A percentile compares a stretch with the other conserved stretches of the same genome.
phyloP scores from a whole-genome alignment of 192 early-diverging fungal species.

The Powellomyces hirtus region DNA sequence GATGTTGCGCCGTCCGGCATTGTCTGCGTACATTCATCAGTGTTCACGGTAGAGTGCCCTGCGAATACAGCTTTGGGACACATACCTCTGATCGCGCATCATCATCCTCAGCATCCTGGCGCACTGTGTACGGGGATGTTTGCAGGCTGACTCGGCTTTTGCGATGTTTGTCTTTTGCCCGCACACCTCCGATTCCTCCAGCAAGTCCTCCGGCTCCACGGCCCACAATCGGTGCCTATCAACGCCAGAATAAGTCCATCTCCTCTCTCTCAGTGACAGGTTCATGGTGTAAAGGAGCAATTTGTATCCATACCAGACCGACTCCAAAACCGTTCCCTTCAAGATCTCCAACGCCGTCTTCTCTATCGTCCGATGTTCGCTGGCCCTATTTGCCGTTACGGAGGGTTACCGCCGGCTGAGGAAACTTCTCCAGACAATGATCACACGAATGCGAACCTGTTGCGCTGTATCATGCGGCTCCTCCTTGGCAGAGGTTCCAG shows the following conservation, averaged over 20 bases:
- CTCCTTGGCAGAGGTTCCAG: slow-evolving; percentile 1
- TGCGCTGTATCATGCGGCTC: slow-evolving; percentile 7
- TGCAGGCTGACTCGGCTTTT: slow-evolving; percentile 18
- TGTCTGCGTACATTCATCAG: no score
- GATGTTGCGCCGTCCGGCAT: background rate
- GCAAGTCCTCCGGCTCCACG: slow-evolving; percentile 23
- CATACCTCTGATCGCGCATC: background rate
- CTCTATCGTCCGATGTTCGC: slow-evolving; percentile 31
- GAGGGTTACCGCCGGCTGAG: background rate
- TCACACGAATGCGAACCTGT: background rate
- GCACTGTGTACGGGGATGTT: background rate
- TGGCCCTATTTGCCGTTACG: background rate
- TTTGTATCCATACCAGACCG: slow-evolving; percentile 54
- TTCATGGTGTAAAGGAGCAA: no score
- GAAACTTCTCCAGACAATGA: background rate
- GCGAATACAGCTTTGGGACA: no score
- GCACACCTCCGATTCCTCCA: background rate
- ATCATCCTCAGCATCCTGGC: background rate
- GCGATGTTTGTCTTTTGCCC: slow-evolving; percentile 21
- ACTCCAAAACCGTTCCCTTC: slow-evolving; percentile 59
- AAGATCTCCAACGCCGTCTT: slow-evolving; percentile 60
- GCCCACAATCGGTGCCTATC: background rate
- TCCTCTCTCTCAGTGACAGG: no score
- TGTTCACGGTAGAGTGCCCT: no score
- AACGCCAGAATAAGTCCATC: background rate